These are phyloP conservation scores for Lipomyces yarrowii DNA, from an alignment of 1,139 yeast genomes.

Conservation along the genomic window DNA sequence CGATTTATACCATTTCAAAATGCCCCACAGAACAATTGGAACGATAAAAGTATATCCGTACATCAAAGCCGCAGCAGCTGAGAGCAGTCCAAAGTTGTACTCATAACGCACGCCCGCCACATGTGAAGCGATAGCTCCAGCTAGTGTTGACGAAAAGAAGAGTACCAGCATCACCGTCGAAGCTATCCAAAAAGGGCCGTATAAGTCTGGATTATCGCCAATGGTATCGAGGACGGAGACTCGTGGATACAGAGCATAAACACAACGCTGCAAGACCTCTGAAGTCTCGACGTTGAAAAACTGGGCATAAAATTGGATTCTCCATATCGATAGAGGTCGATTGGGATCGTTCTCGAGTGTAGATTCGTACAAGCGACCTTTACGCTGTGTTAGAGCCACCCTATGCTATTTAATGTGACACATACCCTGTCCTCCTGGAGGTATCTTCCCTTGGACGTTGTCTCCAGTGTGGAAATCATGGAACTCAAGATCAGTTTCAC, in stretches of 20 bases:
- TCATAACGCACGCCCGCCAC: slow-evolving; percentile 52
- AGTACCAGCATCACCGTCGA: slow-evolving; percentile 72
- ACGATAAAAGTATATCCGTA: slow-evolving; percentile 72
- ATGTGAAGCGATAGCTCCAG: slow-evolving; percentile 53
- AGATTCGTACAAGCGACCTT: slow-evolving; percentile 19
- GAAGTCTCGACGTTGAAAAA: slow-evolving; percentile 53
- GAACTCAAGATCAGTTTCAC: slow-evolving; percentile 31
- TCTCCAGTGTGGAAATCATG: slow-evolving; percentile 31
- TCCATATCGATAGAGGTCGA: slow-evolving; percentile 30
- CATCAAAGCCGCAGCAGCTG: slow-evolving; percentile 65
- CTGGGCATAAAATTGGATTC: slow-evolving; percentile 32
- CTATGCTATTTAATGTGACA: not conserved
- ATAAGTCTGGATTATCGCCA: slow-evolving; percentile 57
- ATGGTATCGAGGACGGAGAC: slow-evolving; percentile 48
- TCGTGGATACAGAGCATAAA: slow-evolving; percentile 45
- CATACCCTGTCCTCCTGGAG: slow-evolving; percentile 22
- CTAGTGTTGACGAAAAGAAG: slow-evolving; percentile 71
- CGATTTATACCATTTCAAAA: slow-evolving; percentile 49
- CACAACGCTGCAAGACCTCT: slow-evolving; percentile 50
- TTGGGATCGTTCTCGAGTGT: slow-evolving; percentile 24
- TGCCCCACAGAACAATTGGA: slow-evolving; percentile 57
- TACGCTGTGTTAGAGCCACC: not conserved
- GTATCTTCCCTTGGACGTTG: slow-evolving; percentile 28
- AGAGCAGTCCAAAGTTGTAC: slow-evolving; percentile 62
- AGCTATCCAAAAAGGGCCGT: slow-evolving; percentile 85